These are phyloP conservation scores for Passiflora organensis DNA, from an alignment of 345 rosid species.

Conservation along the genomic window DNA sequence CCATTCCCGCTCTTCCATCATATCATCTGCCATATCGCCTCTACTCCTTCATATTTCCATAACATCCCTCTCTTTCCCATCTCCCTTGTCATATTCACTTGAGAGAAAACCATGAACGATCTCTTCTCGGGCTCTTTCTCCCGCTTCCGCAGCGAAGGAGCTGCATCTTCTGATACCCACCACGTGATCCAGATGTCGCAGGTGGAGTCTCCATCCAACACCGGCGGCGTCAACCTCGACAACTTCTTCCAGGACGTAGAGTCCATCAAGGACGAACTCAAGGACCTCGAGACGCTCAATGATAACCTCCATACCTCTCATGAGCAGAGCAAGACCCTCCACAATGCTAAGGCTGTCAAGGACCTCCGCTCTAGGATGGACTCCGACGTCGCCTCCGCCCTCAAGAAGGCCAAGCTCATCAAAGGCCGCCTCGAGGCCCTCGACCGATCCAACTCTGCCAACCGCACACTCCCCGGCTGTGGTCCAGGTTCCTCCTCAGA, in stretches of 20 bases:
- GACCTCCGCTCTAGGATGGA: constrained; percentile 81
- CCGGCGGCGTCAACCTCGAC: constrained; percentile 76
- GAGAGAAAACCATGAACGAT: constrained; percentile 50
- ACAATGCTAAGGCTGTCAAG: constrained; percentile 67
- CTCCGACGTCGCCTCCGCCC: constrained; percentile 62
- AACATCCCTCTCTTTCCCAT: too few relatives aligned
- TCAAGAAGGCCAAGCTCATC: constrained; percentile 76
- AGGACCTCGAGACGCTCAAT: constrained; percentile 63
- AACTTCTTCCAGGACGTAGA: constrained; percentile 84
- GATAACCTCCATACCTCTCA: constrained; percentile 55
- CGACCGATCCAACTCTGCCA: constrained; percentile 83
- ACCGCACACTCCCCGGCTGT: constrained; percentile 66
- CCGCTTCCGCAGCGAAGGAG: constrained; percentile 30
- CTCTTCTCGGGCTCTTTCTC: constrained; percentile 80
- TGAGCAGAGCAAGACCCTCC: constrained; percentile 88
- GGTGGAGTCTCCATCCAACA: constrained; percentile 11
- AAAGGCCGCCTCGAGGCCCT: constrained; percentile 79
- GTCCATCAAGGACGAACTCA: constrained; percentile 68
- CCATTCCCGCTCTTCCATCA: too few relatives aligned
- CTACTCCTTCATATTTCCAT: too few relatives aligned
- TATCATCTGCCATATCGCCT: too few relatives aligned
- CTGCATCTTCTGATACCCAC: constrained; percentile 29
- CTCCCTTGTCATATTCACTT: too few relatives aligned
- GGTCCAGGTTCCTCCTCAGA: constrained; percentile 92
- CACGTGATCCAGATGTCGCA: constrained; percentile 37